Evolutionary conservation across 75 land plant genomes (phyloP).

Genomic region (Pseudotsuga menziesii): DNA sequence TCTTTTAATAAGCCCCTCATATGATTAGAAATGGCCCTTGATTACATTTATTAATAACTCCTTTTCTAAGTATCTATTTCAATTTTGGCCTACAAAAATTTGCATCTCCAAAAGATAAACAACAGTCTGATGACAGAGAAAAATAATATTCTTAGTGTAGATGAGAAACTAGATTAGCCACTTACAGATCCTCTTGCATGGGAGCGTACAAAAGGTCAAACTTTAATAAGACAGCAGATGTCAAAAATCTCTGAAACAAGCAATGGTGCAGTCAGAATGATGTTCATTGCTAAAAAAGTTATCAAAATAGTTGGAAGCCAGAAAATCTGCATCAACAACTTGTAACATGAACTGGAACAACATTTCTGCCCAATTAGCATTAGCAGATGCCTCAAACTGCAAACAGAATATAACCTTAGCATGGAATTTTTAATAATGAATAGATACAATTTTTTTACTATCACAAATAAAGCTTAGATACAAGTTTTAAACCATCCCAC

Average conservation of each 20-base stretch:
- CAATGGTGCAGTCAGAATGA: not conserved
- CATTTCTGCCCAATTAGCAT: not conserved
- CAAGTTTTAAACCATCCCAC: not conserved
- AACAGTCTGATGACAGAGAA: slow-evolving; percentile 26
- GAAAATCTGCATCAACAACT: not conserved
- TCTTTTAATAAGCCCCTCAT: not conserved
- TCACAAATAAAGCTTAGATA: not conserved
- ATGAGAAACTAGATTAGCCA: not conserved
- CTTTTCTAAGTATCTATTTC: not conserved
- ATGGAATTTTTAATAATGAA: not conserved
- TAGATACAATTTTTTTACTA: not conserved
- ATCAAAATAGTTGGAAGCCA: not conserved
- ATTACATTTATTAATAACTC: not conserved
- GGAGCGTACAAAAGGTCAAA: slow-evolving; percentile 80
- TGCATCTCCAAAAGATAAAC: slow-evolving; percentile 58
- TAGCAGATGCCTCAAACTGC: not conserved
- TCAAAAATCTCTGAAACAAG: slow-evolving; percentile 35
- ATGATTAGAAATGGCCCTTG: not conserved
- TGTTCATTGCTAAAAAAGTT: not conserved
- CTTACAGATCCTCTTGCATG: slow-evolving; percentile 45
- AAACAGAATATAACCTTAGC: not conserved
- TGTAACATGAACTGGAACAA: not conserved
- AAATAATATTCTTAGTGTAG: no score
- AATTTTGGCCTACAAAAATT: slow-evolving; percentile 39
- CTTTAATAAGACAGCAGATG: slow-evolving; percentile 55